A percentile compares a stretch with the other conserved stretches of the same genome.
Evolutionary conservation across 305 asterid genomes (phyloP).

Genomic region (Fraxinus xanthoxyloides): DNA sequence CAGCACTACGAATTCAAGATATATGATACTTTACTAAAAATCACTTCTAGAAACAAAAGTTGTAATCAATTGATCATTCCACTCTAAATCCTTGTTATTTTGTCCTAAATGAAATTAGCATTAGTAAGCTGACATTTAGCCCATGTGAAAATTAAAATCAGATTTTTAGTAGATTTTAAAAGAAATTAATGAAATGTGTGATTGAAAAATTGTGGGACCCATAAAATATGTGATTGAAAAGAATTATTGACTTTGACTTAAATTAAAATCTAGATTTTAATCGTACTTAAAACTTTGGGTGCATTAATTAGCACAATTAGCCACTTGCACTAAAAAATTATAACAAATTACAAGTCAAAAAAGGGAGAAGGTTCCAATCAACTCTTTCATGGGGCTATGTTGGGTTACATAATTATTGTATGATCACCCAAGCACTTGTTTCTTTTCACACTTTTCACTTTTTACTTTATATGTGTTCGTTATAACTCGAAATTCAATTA

Average conservation of each 20-base stretch:
- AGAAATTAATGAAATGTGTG: too few species aligned
- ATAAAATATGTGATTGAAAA: too few species aligned
- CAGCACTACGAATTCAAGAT: background rate
- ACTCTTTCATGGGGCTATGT: background rate
- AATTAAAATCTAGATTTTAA: too few species aligned
- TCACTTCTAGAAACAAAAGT: background rate
- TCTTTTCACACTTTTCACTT: background rate
- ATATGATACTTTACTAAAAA: too few species aligned
- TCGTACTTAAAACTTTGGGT: background rate
- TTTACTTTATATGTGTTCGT: background rate
- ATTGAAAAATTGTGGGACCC: too few species aligned
- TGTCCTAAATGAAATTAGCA: background rate
- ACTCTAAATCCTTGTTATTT: background rate
- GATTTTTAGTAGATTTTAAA: too few species aligned
- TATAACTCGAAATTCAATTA: too few species aligned
- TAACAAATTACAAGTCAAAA: background rate
- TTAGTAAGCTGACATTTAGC: too few species aligned
- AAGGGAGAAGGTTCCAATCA: background rate
- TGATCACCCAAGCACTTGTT: too few species aligned
- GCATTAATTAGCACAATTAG: background rate
- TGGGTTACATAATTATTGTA: background rate
- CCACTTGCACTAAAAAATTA: background rate
- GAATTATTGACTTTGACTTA: too few species aligned
- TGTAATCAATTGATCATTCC: background rate
- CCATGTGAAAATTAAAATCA: too few species aligned